phyloP scores from a whole-genome alignment of 176 grass and related monocot genomes.

The Carex scoparia region DNA sequence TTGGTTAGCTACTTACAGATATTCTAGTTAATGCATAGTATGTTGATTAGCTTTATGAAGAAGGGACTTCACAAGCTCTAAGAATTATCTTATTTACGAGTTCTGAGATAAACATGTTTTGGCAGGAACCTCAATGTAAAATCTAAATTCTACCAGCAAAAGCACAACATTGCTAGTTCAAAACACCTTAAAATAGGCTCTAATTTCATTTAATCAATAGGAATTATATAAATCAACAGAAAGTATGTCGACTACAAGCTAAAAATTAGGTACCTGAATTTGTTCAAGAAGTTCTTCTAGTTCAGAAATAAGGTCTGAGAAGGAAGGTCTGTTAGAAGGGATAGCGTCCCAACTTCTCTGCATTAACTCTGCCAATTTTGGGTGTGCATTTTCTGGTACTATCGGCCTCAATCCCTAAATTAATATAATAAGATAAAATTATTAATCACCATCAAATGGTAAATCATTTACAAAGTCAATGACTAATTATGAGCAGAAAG shows the following conservation, averaged over 20 bases:
- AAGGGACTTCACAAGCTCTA: not conserved
- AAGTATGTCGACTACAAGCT: not conserved
- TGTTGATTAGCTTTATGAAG: not conserved
- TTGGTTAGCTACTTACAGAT: not conserved
- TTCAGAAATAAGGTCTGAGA: constrained; percentile 50
- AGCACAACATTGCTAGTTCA: not conserved
- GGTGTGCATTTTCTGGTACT: constrained; percentile 57
- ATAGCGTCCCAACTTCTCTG: constrained; percentile 52
- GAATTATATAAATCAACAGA: not conserved
- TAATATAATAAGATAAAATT: constrained; percentile 2
- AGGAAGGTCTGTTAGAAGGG: constrained; percentile 72
- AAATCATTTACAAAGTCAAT: not conserved
- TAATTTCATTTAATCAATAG: not conserved
- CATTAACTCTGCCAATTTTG: constrained; percentile 58
- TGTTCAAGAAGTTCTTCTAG: constrained; percentile 50
- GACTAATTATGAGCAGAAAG: not conserved
- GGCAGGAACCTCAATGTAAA: not conserved
- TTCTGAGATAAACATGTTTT: not conserved
- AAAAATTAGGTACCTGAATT: constrained; percentile 47
- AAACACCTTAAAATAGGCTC: not conserved
- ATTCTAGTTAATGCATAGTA: not conserved
- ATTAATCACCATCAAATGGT: not conserved
- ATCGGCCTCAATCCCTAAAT: constrained; percentile 75
- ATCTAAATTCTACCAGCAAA: not conserved
- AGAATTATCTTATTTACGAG: not conserved